Conservation (phyloP, 192 early-diverging fungal species). For the Gryganskiella cystojenkinii region DNA sequence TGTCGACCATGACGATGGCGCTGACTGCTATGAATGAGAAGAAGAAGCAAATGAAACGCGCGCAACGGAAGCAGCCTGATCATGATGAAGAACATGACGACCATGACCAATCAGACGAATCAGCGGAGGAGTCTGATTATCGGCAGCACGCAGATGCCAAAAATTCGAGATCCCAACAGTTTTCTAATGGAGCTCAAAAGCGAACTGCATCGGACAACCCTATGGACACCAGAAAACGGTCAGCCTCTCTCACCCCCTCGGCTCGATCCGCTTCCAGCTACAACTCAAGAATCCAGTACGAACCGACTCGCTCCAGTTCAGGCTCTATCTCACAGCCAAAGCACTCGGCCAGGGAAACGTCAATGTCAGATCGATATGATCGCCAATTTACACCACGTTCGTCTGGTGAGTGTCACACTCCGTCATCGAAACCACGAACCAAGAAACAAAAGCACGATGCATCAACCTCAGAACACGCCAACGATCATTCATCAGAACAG, state of each 20-base stretch:
- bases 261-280: no score
- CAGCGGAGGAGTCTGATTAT: background rate
- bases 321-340: background rate
- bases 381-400: background rate
- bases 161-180: conserved; percentile 3
- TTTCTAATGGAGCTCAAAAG: conserved; percentile 26
- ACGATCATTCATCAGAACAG: background rate
- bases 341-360: background rate
- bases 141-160: background rate
- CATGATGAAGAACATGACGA: conserved; percentile 3
- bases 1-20: conserved; percentile 50
- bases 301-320: background rate
- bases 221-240: no score
- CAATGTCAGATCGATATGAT: background rate
- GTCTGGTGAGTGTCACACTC: background rate
- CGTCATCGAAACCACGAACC: background rate
- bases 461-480: background rate
- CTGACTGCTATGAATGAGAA: conserved; percentile 45
- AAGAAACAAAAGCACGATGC: background rate
- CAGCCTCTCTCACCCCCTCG: no score
- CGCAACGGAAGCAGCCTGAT: conserved; percentile 10
- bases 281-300: background rate
- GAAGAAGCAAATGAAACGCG: conserved; percentile 29
- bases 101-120: background rate
- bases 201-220: conserved; percentile 7